Base-by-base conservation (phyloP, 305 asterid species). In the Caryopteris hybrid region DNA sequence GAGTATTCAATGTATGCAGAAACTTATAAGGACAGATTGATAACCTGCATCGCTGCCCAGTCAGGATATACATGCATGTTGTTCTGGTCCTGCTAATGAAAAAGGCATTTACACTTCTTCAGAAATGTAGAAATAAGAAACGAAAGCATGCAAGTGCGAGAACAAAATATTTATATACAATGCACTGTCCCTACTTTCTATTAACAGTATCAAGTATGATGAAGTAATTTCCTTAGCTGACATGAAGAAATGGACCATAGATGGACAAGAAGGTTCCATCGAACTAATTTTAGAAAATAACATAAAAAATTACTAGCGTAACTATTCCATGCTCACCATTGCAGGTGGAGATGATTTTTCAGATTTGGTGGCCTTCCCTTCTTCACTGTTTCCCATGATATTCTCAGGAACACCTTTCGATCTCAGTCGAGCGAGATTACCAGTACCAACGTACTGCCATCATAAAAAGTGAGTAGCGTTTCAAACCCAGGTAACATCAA, bases 21-120 rank as follows among this genome's bases (percentile, higher is more conserved):
- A 50, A 22, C 12, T 0, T 16, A 14, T 21, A 50, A 22, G 50
- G 64, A 71, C 58, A 39, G 21, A 61, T 31, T 41, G 70, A 60
- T 66, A 73, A 92, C 99, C 96, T 94, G 99, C 90, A 91, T 86
- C 16, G 99, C 79, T 25, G 97, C 90, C 99, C 99, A 94, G 79
- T 94, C 97, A 61, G 95, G 96, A 86, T 87, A 94, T 20, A 83
- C 72, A 27, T 86, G 96, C 71, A 81, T 61, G 73, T 81, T 84
- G 61, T 74, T 83, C 75, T 85, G 96, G 31, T 90, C 99, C 97
- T 86, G 93, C 64, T 62, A 83, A 81, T 25, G 61, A 14, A 64
- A 71, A 78, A 61, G 8, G 47, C 33, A 57, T 76, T 61, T 18
- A 57, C 56, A 62, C 56, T 61, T 70, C 63, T 45, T 74, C 61